phyloP scores from a whole-genome alignment of 2,329 filamentous ascomycete species.

The Aspergillus jensenii region DNA sequence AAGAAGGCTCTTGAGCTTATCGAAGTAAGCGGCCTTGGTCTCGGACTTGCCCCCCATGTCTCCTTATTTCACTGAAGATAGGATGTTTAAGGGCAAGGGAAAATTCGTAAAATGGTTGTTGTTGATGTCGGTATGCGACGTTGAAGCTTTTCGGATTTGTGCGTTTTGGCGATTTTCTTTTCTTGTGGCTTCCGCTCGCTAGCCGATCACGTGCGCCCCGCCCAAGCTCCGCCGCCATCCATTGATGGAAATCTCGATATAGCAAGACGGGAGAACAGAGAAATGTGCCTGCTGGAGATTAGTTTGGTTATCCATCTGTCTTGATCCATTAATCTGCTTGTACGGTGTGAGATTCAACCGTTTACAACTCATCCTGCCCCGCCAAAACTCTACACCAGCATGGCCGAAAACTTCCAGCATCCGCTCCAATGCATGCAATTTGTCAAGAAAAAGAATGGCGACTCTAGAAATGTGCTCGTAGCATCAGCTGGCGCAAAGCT shows the following conservation, averaged over 20 bases:
- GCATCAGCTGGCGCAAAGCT: slow-evolving; percentile 73
- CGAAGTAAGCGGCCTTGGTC: slow-evolving; percentile 97
- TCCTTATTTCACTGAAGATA: slow-evolving; percentile 88
- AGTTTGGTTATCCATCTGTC: not conserved
- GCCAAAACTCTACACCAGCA: slow-evolving; percentile 17
- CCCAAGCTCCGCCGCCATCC: slow-evolving; percentile 3
- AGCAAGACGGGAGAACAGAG: not conserved
- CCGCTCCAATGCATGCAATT: slow-evolving; percentile 66
- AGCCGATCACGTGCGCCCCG: slow-evolving; percentile 33
- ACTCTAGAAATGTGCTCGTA: slow-evolving; percentile 57
- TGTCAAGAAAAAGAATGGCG: slow-evolving; percentile 26
- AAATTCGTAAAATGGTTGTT: slow-evolving; percentile 25
- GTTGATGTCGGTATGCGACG: slow-evolving; percentile 27
- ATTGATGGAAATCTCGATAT: not conserved
- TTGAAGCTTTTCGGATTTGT: slow-evolving; percentile 18
- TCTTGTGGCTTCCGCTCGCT: slow-evolving; percentile 42
- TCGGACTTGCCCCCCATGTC: slow-evolving; percentile 97
- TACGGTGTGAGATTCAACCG: not conserved
- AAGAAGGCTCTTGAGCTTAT: slow-evolving; percentile 97
- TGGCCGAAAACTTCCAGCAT: slow-evolving; percentile 36
- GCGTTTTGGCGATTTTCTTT: slow-evolving; percentile 26
- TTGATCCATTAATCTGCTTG: not conserved
- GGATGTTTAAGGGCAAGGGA: slow-evolving; percentile 97
- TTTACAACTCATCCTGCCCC: not conserved
- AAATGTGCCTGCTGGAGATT: not conserved